These are phyloP conservation scores for Conoideocrella luteorostrata DNA, from an alignment of 2,329 filamentous ascomycete species.

Conservation along the genomic window DNA sequence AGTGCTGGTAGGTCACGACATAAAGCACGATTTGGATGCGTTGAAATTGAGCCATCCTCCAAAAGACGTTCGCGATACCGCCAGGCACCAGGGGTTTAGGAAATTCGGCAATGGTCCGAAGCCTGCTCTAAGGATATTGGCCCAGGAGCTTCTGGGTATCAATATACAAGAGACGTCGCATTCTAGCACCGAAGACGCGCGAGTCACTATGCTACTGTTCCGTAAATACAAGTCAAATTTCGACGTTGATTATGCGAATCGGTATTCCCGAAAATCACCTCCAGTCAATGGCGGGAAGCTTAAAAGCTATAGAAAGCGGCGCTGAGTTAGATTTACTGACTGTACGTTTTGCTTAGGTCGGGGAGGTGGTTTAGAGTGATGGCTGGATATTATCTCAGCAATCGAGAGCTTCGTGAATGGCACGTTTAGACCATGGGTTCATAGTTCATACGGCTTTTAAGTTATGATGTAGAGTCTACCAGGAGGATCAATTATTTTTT, in stretches of 20 bases:
- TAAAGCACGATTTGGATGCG: constrained; percentile 71
- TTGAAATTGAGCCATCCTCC: constrained; percentile 73
- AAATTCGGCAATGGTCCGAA: constrained; percentile 62
- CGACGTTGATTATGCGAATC: constrained; percentile 70
- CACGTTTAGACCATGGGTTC: no score
- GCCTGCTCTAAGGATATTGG: constrained; percentile 57
- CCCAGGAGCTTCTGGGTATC: constrained; percentile 49
- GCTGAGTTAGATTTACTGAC: no score
- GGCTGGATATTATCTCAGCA: not conserved
- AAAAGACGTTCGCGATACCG: constrained; percentile 77
- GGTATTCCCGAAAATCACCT: constrained; percentile 39
- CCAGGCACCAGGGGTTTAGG: constrained; percentile 67
- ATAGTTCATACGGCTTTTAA: no score
- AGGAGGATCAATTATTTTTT: no score
- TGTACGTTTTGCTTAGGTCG: no score
- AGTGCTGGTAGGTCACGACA: constrained; percentile 76
- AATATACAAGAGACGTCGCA: constrained; percentile 60
- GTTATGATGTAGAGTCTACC: no score
- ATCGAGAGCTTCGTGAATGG: no score
- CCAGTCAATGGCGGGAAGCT: constrained; percentile 27
- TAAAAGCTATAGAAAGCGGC: constrained; percentile 21
- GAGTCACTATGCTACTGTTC: constrained; percentile 86
- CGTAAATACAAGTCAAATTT: constrained; percentile 77
- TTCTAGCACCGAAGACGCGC: constrained; percentile 71
- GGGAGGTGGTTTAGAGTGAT: no score